A percentile compares a stretch with the other conserved stretches of the same genome.
Conservation (phyloP, 2,329 filamentous ascomycete genomes). For the Claviceps citrina region DNA sequence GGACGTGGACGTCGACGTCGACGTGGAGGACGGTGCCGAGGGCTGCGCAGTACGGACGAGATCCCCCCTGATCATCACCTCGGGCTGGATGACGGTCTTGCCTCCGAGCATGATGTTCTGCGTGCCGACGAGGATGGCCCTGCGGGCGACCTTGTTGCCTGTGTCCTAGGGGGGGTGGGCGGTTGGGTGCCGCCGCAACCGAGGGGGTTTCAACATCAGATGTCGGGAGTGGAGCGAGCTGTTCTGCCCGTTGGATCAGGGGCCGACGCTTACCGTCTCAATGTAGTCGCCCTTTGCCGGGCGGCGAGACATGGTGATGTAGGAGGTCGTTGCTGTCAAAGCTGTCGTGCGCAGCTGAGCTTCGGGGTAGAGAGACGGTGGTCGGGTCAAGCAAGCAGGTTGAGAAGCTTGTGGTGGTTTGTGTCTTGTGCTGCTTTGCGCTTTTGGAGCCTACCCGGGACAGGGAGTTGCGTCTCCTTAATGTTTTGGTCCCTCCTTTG, state of each 20-base stretch:
- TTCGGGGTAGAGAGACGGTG: no score
- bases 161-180: constrained; percentile 57
- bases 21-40: constrained; percentile 16
- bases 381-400: no score
- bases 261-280: constrained; percentile 54
- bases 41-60: constrained; percentile 43
- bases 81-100: constrained; percentile 88
- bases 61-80: constrained; percentile 87
- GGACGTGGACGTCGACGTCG: constrained; percentile 21
- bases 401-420: no score
- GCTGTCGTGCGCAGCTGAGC: no score
- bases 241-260: no score
- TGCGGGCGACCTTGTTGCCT: constrained; percentile 93
- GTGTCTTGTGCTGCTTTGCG: no score
- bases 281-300: constrained; percentile 84
- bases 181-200: no score
- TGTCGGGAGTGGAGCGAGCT: not conserved
- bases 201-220: constrained; percentile 1
- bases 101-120: constrained; percentile 96
- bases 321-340: no score
- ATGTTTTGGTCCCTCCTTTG: no score
- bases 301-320: constrained; percentile 56
- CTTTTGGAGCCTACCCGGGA: no score
- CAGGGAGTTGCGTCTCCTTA: no score
- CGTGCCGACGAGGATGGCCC: constrained; percentile 80